Percentiles rank a stretch among this genome's conserved stretches.
Evolutionary conservation across 805 yeast species (phyloP).

Genomic region (Tanozyma kutaoensis): DNA sequence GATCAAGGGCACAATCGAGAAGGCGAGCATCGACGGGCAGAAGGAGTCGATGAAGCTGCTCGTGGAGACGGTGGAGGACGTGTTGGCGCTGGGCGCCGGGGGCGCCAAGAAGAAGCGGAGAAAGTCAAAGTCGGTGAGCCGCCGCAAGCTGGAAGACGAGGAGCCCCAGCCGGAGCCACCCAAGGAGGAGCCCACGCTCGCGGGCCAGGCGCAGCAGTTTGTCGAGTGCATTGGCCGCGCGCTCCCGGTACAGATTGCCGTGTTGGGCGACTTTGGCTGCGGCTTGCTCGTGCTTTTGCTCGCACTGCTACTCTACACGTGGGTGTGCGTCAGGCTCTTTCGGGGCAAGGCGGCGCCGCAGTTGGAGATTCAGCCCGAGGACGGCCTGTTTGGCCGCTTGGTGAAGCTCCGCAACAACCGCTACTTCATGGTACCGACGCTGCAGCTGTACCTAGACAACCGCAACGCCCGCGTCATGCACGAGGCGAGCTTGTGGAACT

Average conservation of each 20-base stretch:
- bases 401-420: slow-evolving; percentile 2
- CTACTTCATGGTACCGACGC: slow-evolving; percentile 3
- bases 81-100: slow-evolving; percentile 2
- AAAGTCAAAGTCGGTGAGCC: slow-evolving; percentile 2
- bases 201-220: slow-evolving; percentile 1
- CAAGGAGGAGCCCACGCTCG: slow-evolving; percentile 1
- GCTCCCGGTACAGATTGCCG: slow-evolving; percentile 3
- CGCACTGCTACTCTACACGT: slow-evolving; percentile 3
- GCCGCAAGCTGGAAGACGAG: background rate
- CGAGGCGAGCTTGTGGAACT: slow-evolving; percentile 6
- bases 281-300: slow-evolving; percentile 3
- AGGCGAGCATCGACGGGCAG: slow-evolving; percentile 75
- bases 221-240: slow-evolving; percentile 5
- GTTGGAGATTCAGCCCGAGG: background rate
- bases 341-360: background rate
- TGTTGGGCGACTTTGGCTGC: slow-evolving; percentile 2
- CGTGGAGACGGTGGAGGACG: slow-evolving; percentile 3
- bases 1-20: slow-evolving; percentile 83
- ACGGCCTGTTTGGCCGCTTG: background rate
- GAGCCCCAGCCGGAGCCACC: background rate
- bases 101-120: slow-evolving; percentile 4
- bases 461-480: slow-evolving; percentile 1
- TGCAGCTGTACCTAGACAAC: slow-evolving; percentile 4
- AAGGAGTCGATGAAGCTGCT: slow-evolving; percentile 13
- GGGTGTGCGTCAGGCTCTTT: slow-evolving; percentile 1